phyloP scores from a whole-genome alignment of 371 early-diverging fungal species.

The Syncephalastrum sp. region DNA sequence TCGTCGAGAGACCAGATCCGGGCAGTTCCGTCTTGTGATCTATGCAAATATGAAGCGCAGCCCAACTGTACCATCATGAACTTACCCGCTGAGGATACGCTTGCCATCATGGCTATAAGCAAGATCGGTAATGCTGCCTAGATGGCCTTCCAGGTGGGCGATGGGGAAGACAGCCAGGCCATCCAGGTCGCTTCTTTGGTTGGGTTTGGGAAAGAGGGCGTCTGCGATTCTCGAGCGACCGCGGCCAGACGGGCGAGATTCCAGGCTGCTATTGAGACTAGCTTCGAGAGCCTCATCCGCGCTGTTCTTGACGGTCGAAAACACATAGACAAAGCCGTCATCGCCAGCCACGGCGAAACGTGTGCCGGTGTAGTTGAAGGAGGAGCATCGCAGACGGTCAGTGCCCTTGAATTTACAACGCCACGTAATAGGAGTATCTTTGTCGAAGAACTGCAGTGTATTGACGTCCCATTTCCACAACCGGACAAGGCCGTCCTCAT shows the following conservation, averaged over 20 bases:
- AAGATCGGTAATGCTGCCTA: constrained; percentile 73
- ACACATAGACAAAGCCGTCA: constrained; percentile 78
- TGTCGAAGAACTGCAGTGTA: constrained; percentile 49
- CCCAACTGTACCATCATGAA: not conserved
- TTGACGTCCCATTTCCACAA: constrained; percentile 76
- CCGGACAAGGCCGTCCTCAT: constrained; percentile 74
- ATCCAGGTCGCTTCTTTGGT: constrained; percentile 15
- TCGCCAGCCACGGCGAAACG: constrained; percentile 80
- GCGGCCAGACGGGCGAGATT: constrained; percentile 4
- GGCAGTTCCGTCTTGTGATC: constrained; percentile 53
- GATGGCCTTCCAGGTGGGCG: constrained; percentile 73
- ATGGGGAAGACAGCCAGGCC: constrained; percentile 59
- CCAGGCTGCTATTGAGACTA: not conserved
- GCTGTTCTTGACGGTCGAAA: constrained; percentile 51
- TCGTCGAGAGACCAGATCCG: constrained; percentile 46
- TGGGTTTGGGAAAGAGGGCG: not conserved
- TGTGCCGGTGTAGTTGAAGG: constrained; percentile 81
- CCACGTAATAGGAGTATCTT: constrained; percentile 59
- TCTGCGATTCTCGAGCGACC: not conserved
- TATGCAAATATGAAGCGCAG: constrained; percentile 1
- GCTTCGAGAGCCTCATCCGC: not conserved
- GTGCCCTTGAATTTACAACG: constrained; percentile 61
- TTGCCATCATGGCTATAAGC: constrained; percentile 74
- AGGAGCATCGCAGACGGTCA: constrained; percentile 64
- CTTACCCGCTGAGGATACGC: constrained; percentile 70